A percentile compares a stretch with the other conserved stretches of the same genome.
These are phyloP conservation scores for Erythrobasidium yunnanense DNA, from an alignment of 768 basidiomycete species.

Conservation along the genomic window DNA sequence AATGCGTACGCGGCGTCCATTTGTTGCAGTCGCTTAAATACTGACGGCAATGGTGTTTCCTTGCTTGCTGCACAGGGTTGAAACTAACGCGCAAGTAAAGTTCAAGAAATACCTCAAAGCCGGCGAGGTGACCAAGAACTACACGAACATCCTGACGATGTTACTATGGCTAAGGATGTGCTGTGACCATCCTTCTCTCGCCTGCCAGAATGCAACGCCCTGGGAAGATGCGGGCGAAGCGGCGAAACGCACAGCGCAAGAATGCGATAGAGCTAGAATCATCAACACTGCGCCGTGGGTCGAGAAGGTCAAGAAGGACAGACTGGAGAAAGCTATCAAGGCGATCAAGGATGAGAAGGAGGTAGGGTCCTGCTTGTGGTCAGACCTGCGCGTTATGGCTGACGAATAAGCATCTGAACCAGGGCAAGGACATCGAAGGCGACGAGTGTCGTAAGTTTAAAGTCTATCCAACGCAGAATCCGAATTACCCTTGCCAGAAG, in stretches of 20 bases:
- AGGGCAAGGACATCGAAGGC: background rate
- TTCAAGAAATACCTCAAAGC: background rate
- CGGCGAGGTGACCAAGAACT: background rate
- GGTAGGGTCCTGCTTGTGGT: too few species aligned
- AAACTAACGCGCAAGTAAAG: background rate
- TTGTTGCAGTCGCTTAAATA: too few species aligned
- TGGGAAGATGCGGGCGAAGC: background rate
- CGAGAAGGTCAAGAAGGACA: background rate
- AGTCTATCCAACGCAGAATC: background rate
- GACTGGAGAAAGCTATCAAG: background rate
- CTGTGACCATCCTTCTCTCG: background rate
- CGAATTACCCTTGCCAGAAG: too few species aligned
- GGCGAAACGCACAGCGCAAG: background rate
- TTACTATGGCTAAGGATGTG: background rate
- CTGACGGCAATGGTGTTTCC: too few species aligned
- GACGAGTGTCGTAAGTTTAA: background rate
- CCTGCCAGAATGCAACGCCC: background rate
- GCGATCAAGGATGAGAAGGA: background rate
- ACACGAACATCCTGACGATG: background rate
- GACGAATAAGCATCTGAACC: too few species aligned
- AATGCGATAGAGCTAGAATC: background rate
- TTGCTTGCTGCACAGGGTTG: too few species aligned
- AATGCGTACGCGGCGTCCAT: background rate
- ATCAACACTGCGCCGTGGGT: background rate
- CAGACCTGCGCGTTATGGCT: too few species aligned